These are phyloP conservation scores for Candida frijolesensis DNA, from an alignment of 1,139 yeast species.

Conservation along the genomic window DNA sequence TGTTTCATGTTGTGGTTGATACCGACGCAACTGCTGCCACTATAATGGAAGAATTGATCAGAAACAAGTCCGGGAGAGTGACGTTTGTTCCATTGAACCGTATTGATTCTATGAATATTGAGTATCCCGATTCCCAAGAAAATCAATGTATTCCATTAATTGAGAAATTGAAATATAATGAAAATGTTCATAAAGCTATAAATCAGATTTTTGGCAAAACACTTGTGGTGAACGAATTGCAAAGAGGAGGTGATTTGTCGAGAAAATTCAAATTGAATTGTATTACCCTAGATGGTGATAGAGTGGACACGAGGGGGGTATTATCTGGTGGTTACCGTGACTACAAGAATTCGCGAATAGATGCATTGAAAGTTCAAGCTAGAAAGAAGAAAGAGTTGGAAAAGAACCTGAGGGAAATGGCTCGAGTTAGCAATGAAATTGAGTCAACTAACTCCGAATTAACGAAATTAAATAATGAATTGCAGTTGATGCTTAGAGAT, in stretches of 20 bases:
- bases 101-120: slow-evolving; percentile 34
- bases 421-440: slow-evolving; percentile 23
- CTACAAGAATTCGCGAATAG: slow-evolving; percentile 66
- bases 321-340: slow-evolving; percentile 90
- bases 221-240: slow-evolving; percentile 72
- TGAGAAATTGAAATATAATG: slow-evolving; percentile 65
- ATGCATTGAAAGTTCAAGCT: slow-evolving; percentile 60
- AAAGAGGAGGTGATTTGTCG: slow-evolving; percentile 70
- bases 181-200: slow-evolving; percentile 61
- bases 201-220: slow-evolving; percentile 81
- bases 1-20: slow-evolving; percentile 90
- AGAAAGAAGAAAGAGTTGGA: slow-evolving; percentile 52
- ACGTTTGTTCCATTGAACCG: slow-evolving; percentile 90
- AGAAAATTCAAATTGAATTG: slow-evolving; percentile 66
- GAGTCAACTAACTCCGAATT: slow-evolving; percentile 29
- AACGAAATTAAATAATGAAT: slow-evolving; percentile 39
- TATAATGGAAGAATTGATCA: slow-evolving; percentile 74
- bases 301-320: slow-evolving; percentile 81
- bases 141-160: slow-evolving; percentile 72
- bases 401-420: slow-evolving; percentile 33
- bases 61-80: slow-evolving; percentile 76
- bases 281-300: slow-evolving; percentile 89
- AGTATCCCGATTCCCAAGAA: slow-evolving; percentile 58
- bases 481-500: slow-evolving; percentile 46
- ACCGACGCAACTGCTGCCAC: slow-evolving; percentile 80